These are phyloP conservation scores for Curvularia eragrostidis DNA, from an alignment of 2,329 filamentous ascomycete species.

Conservation along the genomic window DNA sequence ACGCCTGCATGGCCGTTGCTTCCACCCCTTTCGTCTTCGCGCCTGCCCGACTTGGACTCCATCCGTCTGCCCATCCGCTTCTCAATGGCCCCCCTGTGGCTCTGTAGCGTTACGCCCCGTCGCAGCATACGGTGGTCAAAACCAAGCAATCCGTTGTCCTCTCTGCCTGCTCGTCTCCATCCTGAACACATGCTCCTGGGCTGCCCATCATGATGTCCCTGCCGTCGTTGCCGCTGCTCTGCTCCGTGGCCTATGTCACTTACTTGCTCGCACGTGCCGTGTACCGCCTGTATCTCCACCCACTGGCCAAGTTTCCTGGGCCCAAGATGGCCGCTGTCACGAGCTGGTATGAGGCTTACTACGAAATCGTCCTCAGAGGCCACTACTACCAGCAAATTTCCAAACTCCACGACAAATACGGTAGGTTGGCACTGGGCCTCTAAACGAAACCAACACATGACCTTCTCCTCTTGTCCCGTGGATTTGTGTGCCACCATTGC, in stretches of 20 bases:
- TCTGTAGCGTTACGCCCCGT: background rate
- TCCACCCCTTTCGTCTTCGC: background rate
- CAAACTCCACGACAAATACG: conserved; percentile 42
- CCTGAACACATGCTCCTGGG: conserved; percentile 17
- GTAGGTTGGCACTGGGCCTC: conserved; percentile 21
- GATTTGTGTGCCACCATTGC: background rate
- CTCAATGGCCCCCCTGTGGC: background rate
- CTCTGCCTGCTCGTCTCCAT: background rate
- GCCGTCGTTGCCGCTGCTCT: conserved; percentile 21
- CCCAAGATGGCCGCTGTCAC: conserved; percentile 46
- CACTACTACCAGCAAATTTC: conserved; percentile 43
- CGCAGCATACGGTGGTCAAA: conserved; percentile 1
- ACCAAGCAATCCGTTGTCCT: background rate
- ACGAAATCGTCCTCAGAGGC: conserved; percentile 40
- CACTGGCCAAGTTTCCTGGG: conserved; percentile 55
- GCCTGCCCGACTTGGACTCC: background rate
- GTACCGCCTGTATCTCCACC: conserved; percentile 54
- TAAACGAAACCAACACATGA: background rate
- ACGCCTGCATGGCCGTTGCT: background rate
- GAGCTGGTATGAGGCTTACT: conserved; percentile 47
- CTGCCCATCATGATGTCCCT: conserved; percentile 20
- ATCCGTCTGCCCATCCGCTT: background rate
- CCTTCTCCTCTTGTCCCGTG: background rate
- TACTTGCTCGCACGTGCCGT: conserved; percentile 36
- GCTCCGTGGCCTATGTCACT: conserved; percentile 15